Evolutionary conservation across 2,329 filamentous ascomycete species (phyloP), one percentile per base, ranked within the genome.

Genomic region (Cercospora sp.): DNA sequence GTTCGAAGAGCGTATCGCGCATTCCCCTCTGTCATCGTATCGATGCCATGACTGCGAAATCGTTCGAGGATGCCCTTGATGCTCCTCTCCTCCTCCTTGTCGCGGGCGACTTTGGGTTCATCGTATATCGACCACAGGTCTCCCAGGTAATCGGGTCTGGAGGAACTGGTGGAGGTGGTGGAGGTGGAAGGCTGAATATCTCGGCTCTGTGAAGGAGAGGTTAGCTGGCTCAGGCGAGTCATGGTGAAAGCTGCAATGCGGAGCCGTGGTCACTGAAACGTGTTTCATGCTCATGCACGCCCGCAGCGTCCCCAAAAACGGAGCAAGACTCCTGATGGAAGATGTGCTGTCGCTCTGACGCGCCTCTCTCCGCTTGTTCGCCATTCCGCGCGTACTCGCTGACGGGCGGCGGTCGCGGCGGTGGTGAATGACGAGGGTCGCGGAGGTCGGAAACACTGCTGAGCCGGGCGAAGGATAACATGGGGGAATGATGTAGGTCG

Each of bases 61-160:
- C 84, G 82, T 57, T 85, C 80, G 66, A 85, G 81, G 34, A 90
- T 80, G 37, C 79, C 79, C 71, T 86, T 84, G 74, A 88, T 79
- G 86, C 85, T 84, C 69, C 86, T 85, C 51, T 83, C 82, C 55
- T 85, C 83, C 70, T 88, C 87, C 73, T 85, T 87, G 63, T 83
- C 81, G 10, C 80, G 74, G 72, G 89, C 87, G 74, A 85, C 87
- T 21, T 84, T 80, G 55, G 74, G 62, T 10, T 85, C 83, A 66
- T 90, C 87, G 68, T 83, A 80, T 73, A 86, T 88, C 1, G 75
- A 64, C 82, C 92, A 91, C 57, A 92, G 82, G 40, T 85, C 84
- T 72, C 87, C 86, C 71, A 91, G 88, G 66, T 91, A 87, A 67
- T 85, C 79, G 60, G 86, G 84, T 61, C 85, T 85, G 63, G 80